These are phyloP conservation scores for Penicillium occitanis DNA, from an alignment of 2,329 filamentous ascomycete species.

Conservation along the genomic window DNA sequence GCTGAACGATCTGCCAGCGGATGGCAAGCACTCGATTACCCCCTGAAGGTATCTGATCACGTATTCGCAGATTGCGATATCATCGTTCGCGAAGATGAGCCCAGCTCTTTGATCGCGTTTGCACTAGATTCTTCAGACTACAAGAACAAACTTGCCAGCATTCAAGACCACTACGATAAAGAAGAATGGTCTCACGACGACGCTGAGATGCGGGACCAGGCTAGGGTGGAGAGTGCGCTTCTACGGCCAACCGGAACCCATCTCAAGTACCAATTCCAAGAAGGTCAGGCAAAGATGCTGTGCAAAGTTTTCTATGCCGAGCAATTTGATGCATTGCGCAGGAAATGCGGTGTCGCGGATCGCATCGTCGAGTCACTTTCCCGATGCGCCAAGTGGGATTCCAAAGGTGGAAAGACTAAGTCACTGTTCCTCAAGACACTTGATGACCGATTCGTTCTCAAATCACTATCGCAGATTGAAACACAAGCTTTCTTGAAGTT, in stretches of 20 bases:
- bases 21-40: conserved; percentile 90
- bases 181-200: conserved; percentile 30
- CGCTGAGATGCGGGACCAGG: conserved; percentile 56
- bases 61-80: conserved; percentile 97
- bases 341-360: conserved; percentile 89
- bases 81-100: conserved; percentile 95
- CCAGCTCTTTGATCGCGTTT: conserved; percentile 92
- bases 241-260: conserved; percentile 85
- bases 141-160: conserved; percentile 67
- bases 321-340: conserved; percentile 90
- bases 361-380: conserved; percentile 94
- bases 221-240: conserved; percentile 80
- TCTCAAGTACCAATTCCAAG: conserved; percentile 91
- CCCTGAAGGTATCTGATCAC: conserved; percentile 81
- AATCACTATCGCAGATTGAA: conserved; percentile 86
- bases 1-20: conserved; percentile 94
- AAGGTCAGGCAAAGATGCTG: conserved; percentile 89
- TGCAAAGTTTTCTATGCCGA: conserved; percentile 99
- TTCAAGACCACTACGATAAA: conserved; percentile 39
- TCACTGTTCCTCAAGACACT: conserved; percentile 95
- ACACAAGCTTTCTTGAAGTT: conserved; percentile 93
- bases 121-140: conserved; percentile 88
- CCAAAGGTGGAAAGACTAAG: conserved; percentile 95
- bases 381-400: conserved; percentile 95
- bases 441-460: conserved; percentile 90